Evolutionary conservation across 2,329 filamentous ascomycete genomes (phyloP), one percentile per base, ranked within the genome.

Genomic region (Colletotrichum siamense): DNA sequence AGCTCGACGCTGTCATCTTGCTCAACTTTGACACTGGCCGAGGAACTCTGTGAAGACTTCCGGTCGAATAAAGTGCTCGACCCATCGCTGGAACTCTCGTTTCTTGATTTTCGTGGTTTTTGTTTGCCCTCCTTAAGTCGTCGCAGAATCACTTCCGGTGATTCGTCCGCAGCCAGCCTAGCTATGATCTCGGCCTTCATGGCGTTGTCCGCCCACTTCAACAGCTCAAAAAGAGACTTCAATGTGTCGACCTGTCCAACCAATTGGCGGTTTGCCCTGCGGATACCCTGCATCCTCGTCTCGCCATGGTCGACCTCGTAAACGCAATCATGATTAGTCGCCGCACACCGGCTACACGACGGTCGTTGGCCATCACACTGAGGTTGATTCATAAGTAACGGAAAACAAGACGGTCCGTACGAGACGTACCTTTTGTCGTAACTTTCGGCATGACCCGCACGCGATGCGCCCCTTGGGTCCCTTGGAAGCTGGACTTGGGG

Each of bases 281-380:
- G 73, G 6, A 75, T 75, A 10, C 73, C 73, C 69, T 75, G 73
- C 73, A 75, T 75, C 36, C 73, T 39, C 6, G 73, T 75, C 52
- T 75, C 73, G 22, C 73, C 73, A 49, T 71, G 55, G 8, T 75
- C 73, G 9, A 64, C 73, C 8, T 75, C 73, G 30, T 75, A 75
- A 18, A 62, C 16, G 36, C 73, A 75, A 1, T 71, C 49, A 36
- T 75, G 55, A 13, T 30, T 67, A 4, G 73, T 63, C 18, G 62
- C n/a, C 5, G 52, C 4, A 22, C 73, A 75, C 3, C 73, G 73
- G 15, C 62, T 5, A 16, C 73, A 75, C 8, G 24, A 28, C 13
- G 73, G 73, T 32, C 73, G 73, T 34, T 62, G 68, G n/a, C 61
- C 62, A n/a, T 75, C 73, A 18, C 73, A 75, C 73, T 75, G 34